Evolutionary conservation across 1,139 yeast species (phyloP), one percentile per base, ranked within the genome.

Genomic region (Yamadazyma conglobata): DNA sequence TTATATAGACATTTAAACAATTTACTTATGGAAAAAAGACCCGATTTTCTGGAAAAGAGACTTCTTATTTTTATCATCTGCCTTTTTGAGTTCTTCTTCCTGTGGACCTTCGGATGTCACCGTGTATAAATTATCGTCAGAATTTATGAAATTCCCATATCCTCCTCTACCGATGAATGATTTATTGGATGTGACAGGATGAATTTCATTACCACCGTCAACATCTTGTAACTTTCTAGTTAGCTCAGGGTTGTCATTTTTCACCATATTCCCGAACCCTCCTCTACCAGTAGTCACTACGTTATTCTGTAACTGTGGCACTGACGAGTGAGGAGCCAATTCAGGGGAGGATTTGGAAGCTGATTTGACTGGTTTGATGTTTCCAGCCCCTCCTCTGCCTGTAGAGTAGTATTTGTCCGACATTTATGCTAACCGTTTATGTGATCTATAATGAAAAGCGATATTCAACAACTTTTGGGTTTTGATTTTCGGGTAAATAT

Each of bases 371-470:
- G 64, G 44, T 42, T 71, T 65, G 27, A 83, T 77, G 50, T 83
- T 83, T 6, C 91, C 91, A 1, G 85, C 84, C 4, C 93, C 91
- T 8, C 93, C 93, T 41, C 93, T 68, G 8, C 91, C 91, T 0
- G 87, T 79, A n/a, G 83, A 74, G 43, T 68, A 64, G 40, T 58
- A 62, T 36, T 23, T 23, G 19, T 23, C 19, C 4, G 25, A 31
- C 39, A 10, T 8, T n/a, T n/a, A n/a, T n/a, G n/a, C n/a, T n/a
- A n/a, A n/a, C n/a, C n/a, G n/a, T n/a, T n/a, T n/a, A n/a, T n/a
- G n/a, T n/a, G n/a, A n/a, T n/a, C n/a, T n/a, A n/a, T n/a, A n/a
- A n/a, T n/a, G n/a, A n/a, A n/a, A n/a, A n/a, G n/a, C n/a, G n/a
- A n/a, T n/a, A n/a, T n/a, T n/a, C n/a, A n/a, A n/a, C n/a, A n/a